Evolutionary conservation across 2,329 filamentous ascomycete genomes (phyloP).

Genomic region (Paecilomyces sp.): DNA sequence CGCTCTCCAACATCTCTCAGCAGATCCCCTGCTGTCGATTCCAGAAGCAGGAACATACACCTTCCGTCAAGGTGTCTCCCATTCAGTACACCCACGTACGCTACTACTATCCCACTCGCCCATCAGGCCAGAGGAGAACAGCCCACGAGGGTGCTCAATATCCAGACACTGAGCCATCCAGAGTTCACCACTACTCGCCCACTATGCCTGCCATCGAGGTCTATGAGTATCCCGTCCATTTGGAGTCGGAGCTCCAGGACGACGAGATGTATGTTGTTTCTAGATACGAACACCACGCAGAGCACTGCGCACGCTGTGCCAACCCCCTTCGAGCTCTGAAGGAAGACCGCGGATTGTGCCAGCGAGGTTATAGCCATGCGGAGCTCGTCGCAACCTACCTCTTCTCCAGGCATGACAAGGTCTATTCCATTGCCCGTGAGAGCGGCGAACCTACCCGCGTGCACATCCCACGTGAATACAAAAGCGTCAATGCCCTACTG

Average conservation of each 20-base stretch:
- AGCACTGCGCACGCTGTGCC: slow-evolving; percentile 23
- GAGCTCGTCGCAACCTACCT: slow-evolving; percentile 27
- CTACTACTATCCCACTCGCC: not conserved
- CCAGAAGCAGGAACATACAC: not conserved
- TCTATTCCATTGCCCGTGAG: slow-evolving; percentile 36
- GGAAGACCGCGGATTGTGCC: slow-evolving; percentile 23
- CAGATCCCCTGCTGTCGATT: not conserved
- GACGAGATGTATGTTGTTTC: slow-evolving; percentile 30
- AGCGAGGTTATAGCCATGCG: slow-evolving; percentile 24
- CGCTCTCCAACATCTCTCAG: not conserved
- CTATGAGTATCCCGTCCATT: slow-evolving; percentile 2
- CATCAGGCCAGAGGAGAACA: not conserved
- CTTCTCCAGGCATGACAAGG: slow-evolving; percentile 25
- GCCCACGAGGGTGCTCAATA: slow-evolving; percentile 1
- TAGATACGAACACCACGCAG: slow-evolving; percentile 25
- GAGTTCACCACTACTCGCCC: slow-evolving; percentile 3
- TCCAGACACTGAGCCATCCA: slow-evolving; percentile 2
- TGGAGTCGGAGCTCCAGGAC: slow-evolving; percentile 12
- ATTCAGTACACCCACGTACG: not conserved
- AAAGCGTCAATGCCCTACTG: slow-evolving; percentile 29
- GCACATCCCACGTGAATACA: slow-evolving; percentile 32
- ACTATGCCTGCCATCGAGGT: slow-evolving; percentile 9
- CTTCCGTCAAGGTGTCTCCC: not conserved
- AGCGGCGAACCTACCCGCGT: slow-evolving; percentile 30
- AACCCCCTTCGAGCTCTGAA: slow-evolving; percentile 20